Base-by-base conservation (phyloP, 768 basidiomycete species). In the Tylopilus rubrobrunneus region DNA sequence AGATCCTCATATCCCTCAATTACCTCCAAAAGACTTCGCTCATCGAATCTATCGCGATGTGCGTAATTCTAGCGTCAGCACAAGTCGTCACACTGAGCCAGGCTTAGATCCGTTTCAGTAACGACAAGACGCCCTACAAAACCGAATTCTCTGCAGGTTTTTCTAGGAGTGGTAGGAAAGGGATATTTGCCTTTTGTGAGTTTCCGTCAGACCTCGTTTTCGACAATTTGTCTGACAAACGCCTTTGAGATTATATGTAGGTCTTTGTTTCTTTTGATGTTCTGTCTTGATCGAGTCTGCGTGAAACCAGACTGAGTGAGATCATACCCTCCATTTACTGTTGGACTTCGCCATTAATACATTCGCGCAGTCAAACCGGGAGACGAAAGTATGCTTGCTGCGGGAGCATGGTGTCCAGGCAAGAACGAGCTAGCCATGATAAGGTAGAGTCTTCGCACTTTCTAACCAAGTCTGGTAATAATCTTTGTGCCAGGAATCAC, bases 101-200 rank as follows among this genome's bases (percentile, higher is more conserved):
- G 8, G 7, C 34, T 34, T 43, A 92, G 89, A 69, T 96, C 23
- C 82, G 94, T 14, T 97, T 96, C 71, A 92, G 89, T 65, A 91
- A 91, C 52, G 89, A 94, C 67, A 95, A 94, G 73, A 99, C 96
- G 5, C 96, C 96, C 0, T 99, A 99, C 75, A 98, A 98, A 72
- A 80, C 70, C 7, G 77, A 78, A 10, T 78, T 98, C 31, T 87
- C 87, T 0, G 89, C 91, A 0, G 87, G 85, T 50, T 90, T 95
- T 60, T 94, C 92, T 4, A 77, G 97, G 45, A 88, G 88, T 28
- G 96, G 96, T 3, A 74, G 89, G 40, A 98, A 98, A 64, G 92
- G 95, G 0, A 82, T 86, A 12, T 98, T 92, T 68, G 94, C 94
- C 21, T 78, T 76, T 17, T 95, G 93, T 91, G 67, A 73, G 88